These are phyloP conservation scores for Daldinia vernicosa DNA, from an alignment of 495 filamentous ascomycete species.

Conservation along the genomic window DNA sequence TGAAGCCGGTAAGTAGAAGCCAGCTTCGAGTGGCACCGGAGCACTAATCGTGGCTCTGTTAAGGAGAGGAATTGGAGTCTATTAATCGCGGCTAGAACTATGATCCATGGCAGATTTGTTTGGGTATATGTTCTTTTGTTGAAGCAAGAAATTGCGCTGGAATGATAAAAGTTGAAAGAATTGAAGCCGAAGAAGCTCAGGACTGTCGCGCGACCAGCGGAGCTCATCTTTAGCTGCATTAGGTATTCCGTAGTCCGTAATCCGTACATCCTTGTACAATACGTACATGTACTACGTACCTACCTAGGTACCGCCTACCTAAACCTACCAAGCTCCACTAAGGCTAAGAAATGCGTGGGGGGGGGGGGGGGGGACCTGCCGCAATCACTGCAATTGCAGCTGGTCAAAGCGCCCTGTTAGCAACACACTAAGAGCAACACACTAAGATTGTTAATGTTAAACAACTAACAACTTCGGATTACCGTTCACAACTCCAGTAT, in stretches of 20 bases:
- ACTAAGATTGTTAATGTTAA: no score
- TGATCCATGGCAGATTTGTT: not conserved
- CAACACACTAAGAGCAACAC: no score
- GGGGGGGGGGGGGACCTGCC: not conserved
- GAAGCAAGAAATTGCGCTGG: not conserved
- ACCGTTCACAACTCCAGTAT: no score
- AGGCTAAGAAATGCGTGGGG: not conserved
- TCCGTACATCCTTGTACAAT: not conserved
- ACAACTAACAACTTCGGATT: no score
- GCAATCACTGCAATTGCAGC: not conserved
- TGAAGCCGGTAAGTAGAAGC: not conserved
- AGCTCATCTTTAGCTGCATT: conserved; percentile 1
- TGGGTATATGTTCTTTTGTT: not conserved
- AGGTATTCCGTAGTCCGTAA: no score
- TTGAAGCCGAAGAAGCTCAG: not conserved
- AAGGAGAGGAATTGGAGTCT: not conserved
- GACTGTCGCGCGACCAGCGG: conserved; percentile 1
- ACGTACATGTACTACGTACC: no score
- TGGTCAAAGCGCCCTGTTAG: no score
- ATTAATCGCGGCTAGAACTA: not conserved
- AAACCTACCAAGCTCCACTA: not conserved
- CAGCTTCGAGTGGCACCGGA: conserved; percentile 1
- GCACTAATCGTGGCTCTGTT: not conserved
- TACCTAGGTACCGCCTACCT: not conserved
- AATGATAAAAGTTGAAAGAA: conserved; percentile 9